Evolutionary conservation across 2,329 filamentous ascomycete species (phyloP).

Genomic region (Talaromyces islandicus): DNA sequence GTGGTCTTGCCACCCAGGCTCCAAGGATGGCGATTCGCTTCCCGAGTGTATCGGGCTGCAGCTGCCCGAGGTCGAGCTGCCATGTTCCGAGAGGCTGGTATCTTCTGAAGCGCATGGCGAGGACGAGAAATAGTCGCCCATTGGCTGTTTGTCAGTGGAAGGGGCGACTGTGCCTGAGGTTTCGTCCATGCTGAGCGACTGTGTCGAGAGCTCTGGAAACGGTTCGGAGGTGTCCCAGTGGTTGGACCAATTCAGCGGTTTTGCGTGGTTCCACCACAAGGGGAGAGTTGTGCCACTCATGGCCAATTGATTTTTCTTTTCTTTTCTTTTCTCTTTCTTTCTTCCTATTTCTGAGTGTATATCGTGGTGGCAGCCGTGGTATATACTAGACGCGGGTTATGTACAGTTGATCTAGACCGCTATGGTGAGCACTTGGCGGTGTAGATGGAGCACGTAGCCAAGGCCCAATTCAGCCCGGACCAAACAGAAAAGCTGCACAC

Average conservation of each 20-base stretch:
- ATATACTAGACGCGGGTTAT: not conserved
- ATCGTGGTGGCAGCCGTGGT: not conserved
- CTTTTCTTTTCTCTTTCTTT: no score
- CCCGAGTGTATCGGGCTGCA: conserved; percentile 1
- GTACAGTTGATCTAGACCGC: not conserved
- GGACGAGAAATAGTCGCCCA: not conserved
- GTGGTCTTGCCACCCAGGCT: conserved; percentile 4
- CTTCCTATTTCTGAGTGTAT: no score
- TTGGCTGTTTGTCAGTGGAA: conserved; percentile 1
- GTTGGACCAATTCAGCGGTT: conserved; percentile 3
- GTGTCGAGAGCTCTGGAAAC: conserved; percentile 3
- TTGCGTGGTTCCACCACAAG: not conserved
- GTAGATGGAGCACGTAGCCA: not conserved
- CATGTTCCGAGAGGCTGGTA: conserved; percentile 7
- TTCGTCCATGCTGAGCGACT: not conserved
- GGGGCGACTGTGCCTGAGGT: conserved; percentile 1
- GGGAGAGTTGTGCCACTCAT: not conserved
- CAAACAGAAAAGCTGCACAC: not conserved
- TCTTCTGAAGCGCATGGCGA: conserved; percentile 7
- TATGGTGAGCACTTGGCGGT: not conserved
- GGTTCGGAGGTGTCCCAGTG: conserved; percentile 5
- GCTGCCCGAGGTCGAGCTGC: conserved; percentile 1
- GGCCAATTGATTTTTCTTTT: not conserved
- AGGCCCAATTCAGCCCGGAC: conserved; percentile 3
- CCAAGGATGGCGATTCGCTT: not conserved